A percentile compares a stretch with the other conserved stretches of the same genome.
Conservation (phyloP, 1,284 basidiomycete species). For the Fistulinella staudtii region DNA sequence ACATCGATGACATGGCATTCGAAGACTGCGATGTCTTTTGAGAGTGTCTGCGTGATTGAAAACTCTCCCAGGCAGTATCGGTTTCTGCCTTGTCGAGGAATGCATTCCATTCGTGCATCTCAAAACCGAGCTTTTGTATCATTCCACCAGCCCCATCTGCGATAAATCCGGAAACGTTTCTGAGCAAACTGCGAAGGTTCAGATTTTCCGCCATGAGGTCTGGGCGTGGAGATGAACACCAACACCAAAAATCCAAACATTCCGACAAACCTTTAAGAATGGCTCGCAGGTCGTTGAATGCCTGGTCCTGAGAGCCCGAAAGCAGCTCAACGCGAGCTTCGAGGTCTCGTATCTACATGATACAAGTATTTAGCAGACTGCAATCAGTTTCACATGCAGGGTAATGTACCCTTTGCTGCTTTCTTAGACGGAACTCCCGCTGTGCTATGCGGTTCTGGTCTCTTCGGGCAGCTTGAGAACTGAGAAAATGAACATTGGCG, state of each 20-base stretch:
- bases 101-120: conserved; percentile 70
- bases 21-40: conserved; percentile 30
- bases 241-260: conserved; percentile 5
- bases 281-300: conserved; percentile 74
- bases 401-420: conserved; percentile 70
- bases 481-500: conserved; percentile 11
- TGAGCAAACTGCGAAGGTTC: conserved; percentile 72
- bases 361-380: conserved; percentile 6
- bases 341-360: conserved; percentile 78
- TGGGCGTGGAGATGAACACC: conserved; percentile 25
- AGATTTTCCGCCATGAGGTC: conserved; percentile 89
- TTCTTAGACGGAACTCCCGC: conserved; percentile 85
- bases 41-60: conserved; percentile 54
- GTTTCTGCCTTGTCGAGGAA: conserved; percentile 83
- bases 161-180: conserved; percentile 73
- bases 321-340: conserved; percentile 89
- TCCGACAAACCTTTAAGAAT: conserved; percentile 63
- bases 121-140: conserved; percentile 76
- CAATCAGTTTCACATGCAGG: neutral
- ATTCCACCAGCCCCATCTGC: conserved; percentile 80
- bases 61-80: conserved; percentile 88
- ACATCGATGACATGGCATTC: conserved; percentile 26
- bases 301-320: conserved; percentile 86
- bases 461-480: conserved; percentile 79
- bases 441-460: conserved; percentile 93